Percentiles rank a stretch among this genome's conserved stretches.
Conservation (phyloP, 1,139 yeast species). For the Lodderomyces parapsilosis region DNA sequence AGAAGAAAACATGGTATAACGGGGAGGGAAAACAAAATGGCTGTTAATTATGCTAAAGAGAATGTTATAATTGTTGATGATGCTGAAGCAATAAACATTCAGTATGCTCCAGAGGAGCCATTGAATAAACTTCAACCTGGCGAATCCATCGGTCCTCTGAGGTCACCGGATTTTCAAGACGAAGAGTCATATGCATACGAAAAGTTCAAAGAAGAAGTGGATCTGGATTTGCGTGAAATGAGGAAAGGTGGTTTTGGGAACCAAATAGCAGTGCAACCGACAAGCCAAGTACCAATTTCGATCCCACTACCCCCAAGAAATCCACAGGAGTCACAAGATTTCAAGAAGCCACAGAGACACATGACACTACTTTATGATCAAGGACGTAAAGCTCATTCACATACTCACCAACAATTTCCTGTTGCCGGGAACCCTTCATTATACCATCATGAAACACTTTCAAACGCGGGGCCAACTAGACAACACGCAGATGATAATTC, state of each 20-base stretch:
- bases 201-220: conserved; percentile 1
- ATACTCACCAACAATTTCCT: background rate
- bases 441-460: background rate
- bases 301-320: background rate
- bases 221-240: background rate
- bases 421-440: background rate
- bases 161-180: background rate
- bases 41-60: conserved; percentile 49
- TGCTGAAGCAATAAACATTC: conserved; percentile 3
- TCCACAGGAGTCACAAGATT: background rate
- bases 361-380: conserved; percentile 6
- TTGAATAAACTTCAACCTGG: background rate
- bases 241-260: background rate
- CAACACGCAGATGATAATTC: background rate
- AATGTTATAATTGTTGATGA: conserved; percentile 42
- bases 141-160: background rate
- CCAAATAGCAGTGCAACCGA: background rate
- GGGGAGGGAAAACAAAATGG: conserved; percentile 47
- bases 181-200: background rate
- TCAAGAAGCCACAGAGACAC: background rate
- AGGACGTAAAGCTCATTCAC: conserved; percentile 3
- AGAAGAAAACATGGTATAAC: conserved; percentile 48
- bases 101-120: background rate
- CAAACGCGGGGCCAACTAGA: background rate
- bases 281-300: background rate